Percentiles rank a stretch among this genome's conserved stretches.
Conservation (phyloP, 768 basidiomycete genomes). For the Leccinum sublutescens region DNA sequence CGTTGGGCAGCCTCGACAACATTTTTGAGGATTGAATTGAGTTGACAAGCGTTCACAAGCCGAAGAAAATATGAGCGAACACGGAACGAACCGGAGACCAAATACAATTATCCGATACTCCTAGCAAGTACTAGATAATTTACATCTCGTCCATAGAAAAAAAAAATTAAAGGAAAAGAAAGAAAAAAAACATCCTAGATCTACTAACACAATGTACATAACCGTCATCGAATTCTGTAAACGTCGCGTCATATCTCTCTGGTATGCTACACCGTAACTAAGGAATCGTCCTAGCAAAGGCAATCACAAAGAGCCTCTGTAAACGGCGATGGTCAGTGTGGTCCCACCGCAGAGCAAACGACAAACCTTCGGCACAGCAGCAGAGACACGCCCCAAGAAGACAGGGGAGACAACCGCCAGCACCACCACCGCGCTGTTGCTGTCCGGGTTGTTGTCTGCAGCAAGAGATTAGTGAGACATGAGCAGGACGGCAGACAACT, state of each 20-base stretch:
- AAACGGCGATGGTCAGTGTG: slow-evolving; percentile 22
- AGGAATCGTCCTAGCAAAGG: slow-evolving; percentile 41
- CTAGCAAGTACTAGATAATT: slow-evolving; percentile 25
- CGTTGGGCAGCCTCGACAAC: slow-evolving; percentile 79
- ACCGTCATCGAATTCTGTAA: slow-evolving; percentile 12
- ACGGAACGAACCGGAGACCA: slow-evolving; percentile 53
- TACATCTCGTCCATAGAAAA: slow-evolving; percentile 20
- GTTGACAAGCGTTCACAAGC: slow-evolving; percentile 41
- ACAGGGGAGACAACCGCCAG: slow-evolving; percentile 44
- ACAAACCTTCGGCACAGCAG: slow-evolving; percentile 52
- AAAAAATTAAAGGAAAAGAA: not conserved
- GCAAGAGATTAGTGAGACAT: slow-evolving; percentile 2
- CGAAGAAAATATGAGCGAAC: slow-evolving; percentile 32
- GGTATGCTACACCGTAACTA: slow-evolving; percentile 19
- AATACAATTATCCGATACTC: slow-evolving; percentile 17
- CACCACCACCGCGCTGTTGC: slow-evolving; percentile 32
- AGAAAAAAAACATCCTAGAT: slow-evolving; percentile 1
- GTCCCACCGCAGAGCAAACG: slow-evolving; percentile 18
- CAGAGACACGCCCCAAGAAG: slow-evolving; percentile 46
- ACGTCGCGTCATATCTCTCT: slow-evolving; percentile 7
- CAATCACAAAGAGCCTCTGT: slow-evolving; percentile 72
- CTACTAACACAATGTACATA: slow-evolving; percentile 20
- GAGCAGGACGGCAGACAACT: slow-evolving; percentile 25
- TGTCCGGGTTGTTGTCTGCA: slow-evolving; percentile 42
- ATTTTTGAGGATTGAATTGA: slow-evolving; percentile 59